Evolutionary conservation across 164 flowering plant species (phyloP).

Genomic region (Stephania cephalantha): DNA sequence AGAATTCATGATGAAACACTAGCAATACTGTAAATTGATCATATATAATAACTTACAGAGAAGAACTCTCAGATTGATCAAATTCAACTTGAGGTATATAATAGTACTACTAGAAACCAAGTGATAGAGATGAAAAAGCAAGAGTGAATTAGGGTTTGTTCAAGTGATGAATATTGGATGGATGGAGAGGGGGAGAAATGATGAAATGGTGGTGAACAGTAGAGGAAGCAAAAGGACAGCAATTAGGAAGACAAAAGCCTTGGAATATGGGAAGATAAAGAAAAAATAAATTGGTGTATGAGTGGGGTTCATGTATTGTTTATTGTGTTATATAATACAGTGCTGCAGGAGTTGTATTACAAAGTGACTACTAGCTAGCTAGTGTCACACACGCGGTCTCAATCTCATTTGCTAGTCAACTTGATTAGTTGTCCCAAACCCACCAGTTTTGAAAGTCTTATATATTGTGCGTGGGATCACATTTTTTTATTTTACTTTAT

Average conservation of each 20-base stretch:
- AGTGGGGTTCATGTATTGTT: conserved; percentile 1
- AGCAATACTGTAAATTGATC: no score
- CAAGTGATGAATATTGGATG: background rate
- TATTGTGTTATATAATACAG: background rate
- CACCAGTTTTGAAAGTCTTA: background rate
- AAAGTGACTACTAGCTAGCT: background rate
- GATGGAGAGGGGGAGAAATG: background rate
- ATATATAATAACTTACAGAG: background rate
- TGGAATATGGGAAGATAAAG: conserved; percentile 1
- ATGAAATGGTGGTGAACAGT: background rate
- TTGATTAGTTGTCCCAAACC: background rate
- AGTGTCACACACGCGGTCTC: background rate
- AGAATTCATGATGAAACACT: no score
- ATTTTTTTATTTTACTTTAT: background rate
- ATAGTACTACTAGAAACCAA: background rate
- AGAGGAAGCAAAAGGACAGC: background rate
- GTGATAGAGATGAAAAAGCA: background rate
- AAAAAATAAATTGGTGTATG: background rate
- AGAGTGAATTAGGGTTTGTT: background rate
- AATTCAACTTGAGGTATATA: no score
- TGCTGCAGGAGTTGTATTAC: background rate
- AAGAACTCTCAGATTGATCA: background rate
- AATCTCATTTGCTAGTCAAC: background rate
- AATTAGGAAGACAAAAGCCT: conserved; percentile 1
- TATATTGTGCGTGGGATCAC: background rate